Evolutionary conservation across 140 eudicot genomes (phyloP), one percentile per base, ranked within the genome.

Genomic region (Oenanthe javanica): DNA sequence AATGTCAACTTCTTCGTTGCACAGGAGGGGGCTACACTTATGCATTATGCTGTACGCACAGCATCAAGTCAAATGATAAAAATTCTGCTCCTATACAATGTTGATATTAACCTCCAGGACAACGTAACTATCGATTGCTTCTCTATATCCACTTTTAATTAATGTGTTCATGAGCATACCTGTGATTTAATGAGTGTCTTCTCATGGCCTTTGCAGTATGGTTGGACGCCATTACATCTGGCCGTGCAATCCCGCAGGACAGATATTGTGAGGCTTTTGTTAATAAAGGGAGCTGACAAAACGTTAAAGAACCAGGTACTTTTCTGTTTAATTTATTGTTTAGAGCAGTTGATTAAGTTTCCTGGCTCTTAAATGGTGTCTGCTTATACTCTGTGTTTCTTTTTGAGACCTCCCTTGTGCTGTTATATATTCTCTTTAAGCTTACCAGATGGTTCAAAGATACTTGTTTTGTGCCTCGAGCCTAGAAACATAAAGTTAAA

Each of bases 211-310:
- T 81, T 71, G 25, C 84, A 95, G 99, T 92, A 92, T 55, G 99
- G 99, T 43, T 95, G 99, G 98, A 91, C 97, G 14, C 96, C 99
- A 76, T 82, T 95, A 77, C 99, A 95, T 92, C 83, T 95, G 71
- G 98, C 98, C 40, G 97, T 95, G 40, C 99, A 95, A 78, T 84
- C 96, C 21, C 96, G 96, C 71, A 90, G 99, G 86, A 95, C 91
- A 43, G 99, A 95, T 87, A 78, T 92, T 40, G 92, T 93, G 84
- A 87, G 91, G 89, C 97, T 93, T 86, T 83, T 95, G 71, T 72
- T 93, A 82, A 88, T 89, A 87, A 95, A 95, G 82, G 90, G 96
- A 74, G 99, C 97, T 52, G 96, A 95, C 71, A 87, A 84, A 82
- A 89, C 93, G 72, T 16, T 91, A 12, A 89, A 80, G 86, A 95